A percentile compares a stretch with the other conserved stretches of the same genome.
These are phyloP conservation scores for Diplodia sapinea DNA, from an alignment of 2,329 filamentous ascomycete genomes.

Conservation along the genomic window DNA sequence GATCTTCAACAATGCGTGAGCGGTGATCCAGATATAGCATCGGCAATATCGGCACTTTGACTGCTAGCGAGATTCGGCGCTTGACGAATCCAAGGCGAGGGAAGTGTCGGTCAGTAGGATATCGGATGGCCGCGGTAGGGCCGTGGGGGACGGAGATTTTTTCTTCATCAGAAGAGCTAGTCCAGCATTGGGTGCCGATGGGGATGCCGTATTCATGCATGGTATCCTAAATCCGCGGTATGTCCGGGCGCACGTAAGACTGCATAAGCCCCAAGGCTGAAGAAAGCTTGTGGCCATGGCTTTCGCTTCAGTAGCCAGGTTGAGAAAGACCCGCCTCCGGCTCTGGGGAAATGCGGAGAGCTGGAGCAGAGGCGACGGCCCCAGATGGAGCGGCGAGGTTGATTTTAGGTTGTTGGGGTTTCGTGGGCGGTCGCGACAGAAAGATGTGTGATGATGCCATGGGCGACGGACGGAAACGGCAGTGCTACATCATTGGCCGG, in stretches of 20 bases:
- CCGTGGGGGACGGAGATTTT: slow-evolving; percentile 15
- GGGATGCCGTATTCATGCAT: neutral
- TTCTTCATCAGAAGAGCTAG: neutral
- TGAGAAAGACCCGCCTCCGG: slow-evolving; percentile 1
- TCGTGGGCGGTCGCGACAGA: slow-evolving; percentile 11
- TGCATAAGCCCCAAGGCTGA: neutral
- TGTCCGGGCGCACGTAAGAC: neutral
- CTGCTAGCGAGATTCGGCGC: neutral
- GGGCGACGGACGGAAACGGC: slow-evolving; percentile 11
- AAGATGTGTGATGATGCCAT: slow-evolving; percentile 22
- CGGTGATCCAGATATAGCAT: neutral
- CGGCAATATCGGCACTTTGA: neutral
- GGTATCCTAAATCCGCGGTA: neutral
- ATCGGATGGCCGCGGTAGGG: neutral
- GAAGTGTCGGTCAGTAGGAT: neutral
- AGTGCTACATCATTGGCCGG: slow-evolving; percentile 27
- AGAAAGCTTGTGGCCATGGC: neutral
- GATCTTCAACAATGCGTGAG: no score
- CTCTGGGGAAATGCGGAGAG: slow-evolving; percentile 16
- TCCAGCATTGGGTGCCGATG: neutral
- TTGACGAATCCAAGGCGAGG: slow-evolving; percentile 1
- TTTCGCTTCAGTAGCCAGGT: slow-evolving; percentile 13
- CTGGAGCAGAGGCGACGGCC: slow-evolving; percentile 1
- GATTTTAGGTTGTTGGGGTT: slow-evolving; percentile 17
- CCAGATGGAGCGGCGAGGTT: slow-evolving; percentile 21